Percentiles rank a stretch among this genome's conserved stretches.
Conservation (phyloP, 352 stramenopile genomes). For the Pythium guiyangense region DNA sequence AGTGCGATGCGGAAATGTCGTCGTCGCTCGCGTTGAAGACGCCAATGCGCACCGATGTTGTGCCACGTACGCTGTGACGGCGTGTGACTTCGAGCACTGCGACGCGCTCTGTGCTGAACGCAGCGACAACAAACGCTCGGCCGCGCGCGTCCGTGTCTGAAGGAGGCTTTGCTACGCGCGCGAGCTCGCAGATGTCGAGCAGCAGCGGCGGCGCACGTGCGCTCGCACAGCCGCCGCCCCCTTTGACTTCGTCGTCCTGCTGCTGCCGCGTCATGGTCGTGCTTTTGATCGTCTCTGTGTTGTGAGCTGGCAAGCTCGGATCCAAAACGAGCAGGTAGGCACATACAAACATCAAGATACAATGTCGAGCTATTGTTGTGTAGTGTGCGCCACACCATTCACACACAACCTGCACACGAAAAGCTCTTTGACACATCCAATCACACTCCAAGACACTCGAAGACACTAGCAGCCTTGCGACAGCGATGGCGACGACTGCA, state of each 20-base stretch:
- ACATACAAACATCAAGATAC: too few relatives aligned
- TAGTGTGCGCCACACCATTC: too few relatives aligned
- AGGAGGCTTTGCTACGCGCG: conserved; percentile 8
- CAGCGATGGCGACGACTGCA: not conserved
- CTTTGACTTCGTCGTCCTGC: not conserved
- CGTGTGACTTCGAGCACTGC: conserved; percentile 20
- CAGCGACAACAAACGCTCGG: conserved; percentile 12
- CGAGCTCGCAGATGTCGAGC: conserved; percentile 31
- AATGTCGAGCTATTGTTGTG: too few relatives aligned
- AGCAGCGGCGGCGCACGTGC: conserved; percentile 18
- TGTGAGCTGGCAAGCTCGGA: too few relatives aligned
- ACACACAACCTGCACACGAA: too few relatives aligned
- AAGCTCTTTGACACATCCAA: not conserved
- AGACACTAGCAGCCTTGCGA: not conserved
- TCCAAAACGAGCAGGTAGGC: too few relatives aligned
- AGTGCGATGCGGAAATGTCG: not conserved
- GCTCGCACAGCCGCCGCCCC: not conserved
- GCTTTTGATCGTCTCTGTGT: not conserved
- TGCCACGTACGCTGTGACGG: not conserved
- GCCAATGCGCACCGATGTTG: not conserved
- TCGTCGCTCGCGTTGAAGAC: not conserved
- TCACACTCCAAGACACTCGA: not conserved
- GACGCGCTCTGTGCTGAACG: conserved; percentile 18
- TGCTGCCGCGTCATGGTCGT: conserved; percentile 13
- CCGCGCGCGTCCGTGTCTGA: not conserved